Base-by-base conservation (phyloP, 805 yeast species). In the Henningerozyma blattae region DNA sequence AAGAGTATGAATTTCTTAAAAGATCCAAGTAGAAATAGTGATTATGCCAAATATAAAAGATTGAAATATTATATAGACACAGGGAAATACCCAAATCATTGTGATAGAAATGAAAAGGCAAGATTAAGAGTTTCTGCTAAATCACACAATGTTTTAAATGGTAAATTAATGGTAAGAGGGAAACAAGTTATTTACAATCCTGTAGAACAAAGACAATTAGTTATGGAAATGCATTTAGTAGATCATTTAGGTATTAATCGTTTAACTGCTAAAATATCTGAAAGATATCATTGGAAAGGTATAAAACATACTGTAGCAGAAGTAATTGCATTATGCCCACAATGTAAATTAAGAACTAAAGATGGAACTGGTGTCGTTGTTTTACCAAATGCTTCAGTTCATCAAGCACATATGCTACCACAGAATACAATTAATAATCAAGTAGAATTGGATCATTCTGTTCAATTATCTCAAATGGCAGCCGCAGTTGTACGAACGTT, bases 211-310 rank as follows among this genome's bases (percentile, higher is more conserved):
- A 51, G 78, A 30, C 77, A 74, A 41, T 75, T 89, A 20, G 83
- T 87, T 22, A 67, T 73, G 7, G 79, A 77, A 29, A 59, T 74
- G 15, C 98, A 89, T 52, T 51, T 67, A 41, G 56, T 67, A 15
- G 71, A 68, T 30, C 98, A 89, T 52, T 77, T 77, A 10, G 97
- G 97, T 9, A 85, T 89, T 41, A 89, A 89, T 59, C 83, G 78
- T 48, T 77, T 94, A 2, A 86, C 95, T 0, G 62, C 89, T 0
- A 59, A 70, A 14, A 72, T 91, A 14, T 72, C 87, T 1, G 91
- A 81, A 41, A 70, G 72, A 44, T 89, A 81, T 46, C 94, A 85
- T 54, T 89, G 97, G 96, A 72, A 85, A 1, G 71, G 94, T 33
- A 81, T 89, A 42, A 87, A 91, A 56, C 85, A 75, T 36, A 84